Evolutionary conservation across 345 rosid species (phyloP), one percentile per base, ranked within the genome.

Genomic region (Kandelia obovata): DNA sequence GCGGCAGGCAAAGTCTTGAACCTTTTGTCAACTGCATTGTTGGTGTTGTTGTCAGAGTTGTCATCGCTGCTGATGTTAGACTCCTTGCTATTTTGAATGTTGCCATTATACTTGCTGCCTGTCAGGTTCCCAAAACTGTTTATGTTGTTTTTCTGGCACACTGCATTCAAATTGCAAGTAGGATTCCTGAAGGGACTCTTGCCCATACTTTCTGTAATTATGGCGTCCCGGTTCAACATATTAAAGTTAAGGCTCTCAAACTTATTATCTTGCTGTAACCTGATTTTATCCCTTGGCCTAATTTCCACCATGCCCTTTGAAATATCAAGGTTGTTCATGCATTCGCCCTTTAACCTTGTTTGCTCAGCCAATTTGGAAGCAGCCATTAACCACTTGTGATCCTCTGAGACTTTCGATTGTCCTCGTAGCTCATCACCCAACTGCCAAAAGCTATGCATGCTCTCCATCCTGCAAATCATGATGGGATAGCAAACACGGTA

Each of bases 371-470:
- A 75, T 73, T 82, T 92, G 21, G 96, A 88, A 1, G 97, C 97
- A 79, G 82, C 99, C 78, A 89, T 76, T 21, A 85, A 67, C 99
- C 99, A 95, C 60, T 90, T 80, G 59, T 85, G 90, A 81, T 95
- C 99, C 82, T 95, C 97, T 3, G 92, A 64, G 39, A 77, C 89
- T 84, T 84, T 90, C 3, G 89, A 79, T 69, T 89, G 99, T 65
- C 96, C 97, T 70, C 99, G 87, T 19, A 95, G 92, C 79, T 95
- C 97, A 75, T 95, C 99, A 20, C 97, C 99, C 74, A 95, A 69
- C 68, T 92, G 93, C 97, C 99, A 95, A 80, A 86, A 92, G 86
- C 90, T 90, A 30, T 75, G 79, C 78, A 85, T 70, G 74, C 11
- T 81, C 63, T 84, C 91, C 86, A 84, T 89, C 74, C 81, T 80